These are phyloP conservation scores for Phytophthora cajani DNA, from an alignment of 352 stramenopile species.

Conservation along the genomic window DNA sequence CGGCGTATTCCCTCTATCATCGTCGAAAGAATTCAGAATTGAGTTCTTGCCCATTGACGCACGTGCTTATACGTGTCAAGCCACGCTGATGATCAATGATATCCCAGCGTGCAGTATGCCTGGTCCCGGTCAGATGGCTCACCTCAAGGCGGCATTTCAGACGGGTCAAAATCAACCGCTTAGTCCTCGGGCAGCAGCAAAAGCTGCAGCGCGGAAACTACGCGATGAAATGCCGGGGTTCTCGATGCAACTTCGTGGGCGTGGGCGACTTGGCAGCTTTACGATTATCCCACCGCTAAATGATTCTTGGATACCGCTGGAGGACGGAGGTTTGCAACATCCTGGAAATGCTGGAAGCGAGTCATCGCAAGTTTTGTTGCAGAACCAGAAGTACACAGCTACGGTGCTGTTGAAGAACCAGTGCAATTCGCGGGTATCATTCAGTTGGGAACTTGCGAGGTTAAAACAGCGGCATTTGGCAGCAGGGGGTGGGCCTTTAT, in stretches of 20 bases:
- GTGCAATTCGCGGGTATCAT: slow-evolving; percentile 34
- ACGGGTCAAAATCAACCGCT: slow-evolving; percentile 9
- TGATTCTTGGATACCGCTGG: slow-evolving; percentile 20
- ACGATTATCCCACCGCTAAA: slow-evolving; percentile 20
- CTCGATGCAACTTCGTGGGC: slow-evolving; percentile 26
- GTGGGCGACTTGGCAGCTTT: slow-evolving; percentile 31
- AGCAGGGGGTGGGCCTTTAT: slow-evolving; percentile 11
- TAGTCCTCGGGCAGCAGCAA: slow-evolving; percentile 23
- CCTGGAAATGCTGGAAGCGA: slow-evolving; percentile 15
- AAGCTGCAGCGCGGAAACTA: slow-evolving; percentile 25
- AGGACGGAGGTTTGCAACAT: slow-evolving; percentile 13
- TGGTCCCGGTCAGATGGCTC: slow-evolving; percentile 44
- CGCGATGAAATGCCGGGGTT: slow-evolving; percentile 26
- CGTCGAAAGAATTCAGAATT: slow-evolving; percentile 50
- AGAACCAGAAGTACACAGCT: slow-evolving; percentile 18
- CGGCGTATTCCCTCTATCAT: slow-evolving; percentile 53
- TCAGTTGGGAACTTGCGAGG: slow-evolving; percentile 40
- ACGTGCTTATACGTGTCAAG: slow-evolving; percentile 31
- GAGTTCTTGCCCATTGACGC: slow-evolving; percentile 47
- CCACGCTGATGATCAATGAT: slow-evolving; percentile 52
- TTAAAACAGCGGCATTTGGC: slow-evolving; percentile 26
- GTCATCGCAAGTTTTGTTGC: slow-evolving; percentile 17
- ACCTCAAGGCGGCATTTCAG: slow-evolving; percentile 45
- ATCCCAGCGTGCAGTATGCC: slow-evolving; percentile 66
- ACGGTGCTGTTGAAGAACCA: slow-evolving; percentile 41